phyloP scores from a whole-genome alignment of 1,139 yeast genomes.

The Yamadazyma trypodendri region DNA sequence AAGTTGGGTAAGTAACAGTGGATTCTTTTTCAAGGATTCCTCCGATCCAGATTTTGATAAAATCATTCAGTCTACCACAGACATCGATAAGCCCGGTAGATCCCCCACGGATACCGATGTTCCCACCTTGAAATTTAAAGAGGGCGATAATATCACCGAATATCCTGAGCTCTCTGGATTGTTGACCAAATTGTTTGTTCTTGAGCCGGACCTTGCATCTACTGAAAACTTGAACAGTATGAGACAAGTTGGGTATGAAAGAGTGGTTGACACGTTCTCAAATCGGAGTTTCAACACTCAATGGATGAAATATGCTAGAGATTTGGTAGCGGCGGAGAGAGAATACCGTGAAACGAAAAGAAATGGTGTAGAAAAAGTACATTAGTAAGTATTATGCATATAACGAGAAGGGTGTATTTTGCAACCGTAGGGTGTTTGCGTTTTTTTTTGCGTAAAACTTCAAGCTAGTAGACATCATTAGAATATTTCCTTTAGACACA shows the following conservation, averaged over 20 bases:
- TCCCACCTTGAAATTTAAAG: neutral
- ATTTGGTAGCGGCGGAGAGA: conserved; percentile 39
- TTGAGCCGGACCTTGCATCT: conserved; percentile 36
- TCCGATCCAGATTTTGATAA: conserved; percentile 64
- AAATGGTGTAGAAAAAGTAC: conserved; percentile 39
- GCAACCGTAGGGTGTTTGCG: no score
- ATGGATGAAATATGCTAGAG: conserved; percentile 55
- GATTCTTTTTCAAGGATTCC: conserved; percentile 65
- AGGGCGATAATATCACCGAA: conserved; percentile 17
- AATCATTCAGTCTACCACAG: conserved; percentile 17
- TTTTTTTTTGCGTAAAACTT: no score
- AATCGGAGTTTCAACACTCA: conserved; percentile 56
- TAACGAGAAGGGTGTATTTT: neutral
- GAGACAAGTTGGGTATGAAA: conserved; percentile 50
- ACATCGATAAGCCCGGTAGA: no score
- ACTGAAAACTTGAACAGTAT: conserved; percentile 38
- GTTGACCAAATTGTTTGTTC: conserved; percentile 38
- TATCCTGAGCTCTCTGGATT: conserved; percentile 42
- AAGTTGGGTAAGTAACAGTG: conserved; percentile 49
- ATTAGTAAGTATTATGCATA: conserved; percentile 23
- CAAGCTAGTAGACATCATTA: no score
- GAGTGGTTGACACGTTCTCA: conserved; percentile 63
- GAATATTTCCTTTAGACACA: no score
- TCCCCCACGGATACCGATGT: conserved; percentile 4
- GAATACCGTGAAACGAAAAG: conserved; percentile 34